Conservation (phyloP, 768 basidiomycete species). For the Termitomyces sp. region DNA sequence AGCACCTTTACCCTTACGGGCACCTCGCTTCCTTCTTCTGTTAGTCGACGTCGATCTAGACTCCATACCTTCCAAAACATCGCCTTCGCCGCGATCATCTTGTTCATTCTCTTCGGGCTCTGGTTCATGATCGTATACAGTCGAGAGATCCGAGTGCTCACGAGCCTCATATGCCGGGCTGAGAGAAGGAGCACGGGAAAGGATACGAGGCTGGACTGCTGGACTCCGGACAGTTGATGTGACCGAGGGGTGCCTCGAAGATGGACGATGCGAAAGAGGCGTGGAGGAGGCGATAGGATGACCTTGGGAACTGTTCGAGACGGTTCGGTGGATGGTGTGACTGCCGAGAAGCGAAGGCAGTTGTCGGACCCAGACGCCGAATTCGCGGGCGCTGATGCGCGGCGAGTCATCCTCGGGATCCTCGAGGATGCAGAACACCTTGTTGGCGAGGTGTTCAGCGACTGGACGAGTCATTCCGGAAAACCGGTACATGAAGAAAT, state of each 20-base stretch:
- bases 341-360: slow-evolving; percentile 68
- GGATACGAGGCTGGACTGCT: slow-evolving; percentile 44
- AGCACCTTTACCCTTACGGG: slow-evolving; percentile 75
- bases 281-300: slow-evolving; percentile 57
- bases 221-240: slow-evolving; percentile 44
- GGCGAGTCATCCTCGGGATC: slow-evolving; percentile 56
- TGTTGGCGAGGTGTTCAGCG: slow-evolving; percentile 79
- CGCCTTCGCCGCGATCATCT: slow-evolving; percentile 31
- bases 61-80: slow-evolving; percentile 30
- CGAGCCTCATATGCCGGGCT: slow-evolving; percentile 42
- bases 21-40: slow-evolving; percentile 80
- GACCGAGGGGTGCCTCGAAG: slow-evolving; percentile 55
- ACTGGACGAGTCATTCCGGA: slow-evolving; percentile 83
- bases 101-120: slow-evolving; percentile 40
- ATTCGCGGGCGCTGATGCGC: slow-evolving; percentile 75
- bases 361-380: slow-evolving; percentile 81
- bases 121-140: slow-evolving; percentile 47
- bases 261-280: slow-evolving; percentile 66
- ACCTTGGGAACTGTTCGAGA: slow-evolving; percentile 58
- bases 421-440: slow-evolving; percentile 78
- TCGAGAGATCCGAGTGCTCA: slow-evolving; percentile 41
- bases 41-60: slow-evolving; percentile 66
- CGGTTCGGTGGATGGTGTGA: slow-evolving; percentile 50
- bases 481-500: slow-evolving; percentile 88
- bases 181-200: slow-evolving; percentile 62